Evolutionary conservation across 148 eudicot genomes (phyloP).

Genomic region (Amaranthus hypochondriacus): DNA sequence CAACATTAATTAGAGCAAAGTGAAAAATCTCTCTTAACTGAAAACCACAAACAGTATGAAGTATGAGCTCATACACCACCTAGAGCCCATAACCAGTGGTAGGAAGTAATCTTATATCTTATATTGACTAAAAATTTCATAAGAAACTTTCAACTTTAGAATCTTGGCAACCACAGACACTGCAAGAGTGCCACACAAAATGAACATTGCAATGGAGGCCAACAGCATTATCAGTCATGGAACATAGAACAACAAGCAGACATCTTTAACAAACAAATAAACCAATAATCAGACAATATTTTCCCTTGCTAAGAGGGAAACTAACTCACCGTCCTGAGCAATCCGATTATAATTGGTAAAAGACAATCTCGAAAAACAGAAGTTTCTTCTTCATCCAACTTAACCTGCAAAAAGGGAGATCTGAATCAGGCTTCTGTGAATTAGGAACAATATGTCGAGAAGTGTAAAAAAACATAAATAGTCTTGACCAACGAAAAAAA

Average conservation of each 20-base stretch:
- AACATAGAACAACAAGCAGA: conserved; percentile 3
- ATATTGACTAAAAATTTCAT: background rate
- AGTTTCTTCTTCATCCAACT: conserved; percentile 60
- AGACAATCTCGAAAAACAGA: conserved; percentile 70
- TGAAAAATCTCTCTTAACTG: background rate
- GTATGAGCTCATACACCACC: background rate
- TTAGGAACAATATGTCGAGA: background rate
- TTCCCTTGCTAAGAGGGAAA: background rate
- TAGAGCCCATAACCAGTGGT: background rate
- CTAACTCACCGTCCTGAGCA: conserved; percentile 85
- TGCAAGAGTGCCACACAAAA: background rate
- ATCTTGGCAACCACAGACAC: background rate
- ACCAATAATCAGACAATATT: background rate
- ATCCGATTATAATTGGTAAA: conserved; percentile 79
- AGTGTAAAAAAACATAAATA: background rate
- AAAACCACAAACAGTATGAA: background rate
- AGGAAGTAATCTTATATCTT: background rate
- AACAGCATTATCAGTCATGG: background rate
- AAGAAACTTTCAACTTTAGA: conserved; percentile 4
- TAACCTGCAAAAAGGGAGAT: conserved; percentile 44
- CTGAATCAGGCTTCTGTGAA: conserved; percentile 4
- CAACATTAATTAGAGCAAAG: background rate
- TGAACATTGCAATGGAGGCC: background rate
- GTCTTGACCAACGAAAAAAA: background rate
- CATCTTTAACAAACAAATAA: background rate